phyloP scores from a whole-genome alignment of 225 moss, liverwort and hornwort genomes.

The Sphagnum tenellum region DNA sequence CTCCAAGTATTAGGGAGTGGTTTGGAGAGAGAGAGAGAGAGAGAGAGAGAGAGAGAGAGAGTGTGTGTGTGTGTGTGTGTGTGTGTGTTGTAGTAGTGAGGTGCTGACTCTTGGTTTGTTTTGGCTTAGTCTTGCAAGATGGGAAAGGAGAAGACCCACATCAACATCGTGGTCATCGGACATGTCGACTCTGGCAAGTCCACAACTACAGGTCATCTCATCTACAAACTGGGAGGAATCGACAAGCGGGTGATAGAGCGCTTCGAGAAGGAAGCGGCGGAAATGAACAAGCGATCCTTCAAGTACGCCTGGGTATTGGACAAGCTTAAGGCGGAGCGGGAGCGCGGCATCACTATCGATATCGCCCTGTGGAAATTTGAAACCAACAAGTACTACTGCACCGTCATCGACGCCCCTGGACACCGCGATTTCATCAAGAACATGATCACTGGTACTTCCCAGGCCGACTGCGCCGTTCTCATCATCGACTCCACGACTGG shows the following conservation, averaged over 20 bases:
- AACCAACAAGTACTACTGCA: conserved; percentile 56
- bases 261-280: conserved; percentile 58
- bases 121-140: conserved; percentile 6
- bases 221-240: conserved; percentile 54
- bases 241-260: conserved; percentile 71
- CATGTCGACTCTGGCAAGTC: conserved; percentile 75
- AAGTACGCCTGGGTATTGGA: conserved; percentile 69
- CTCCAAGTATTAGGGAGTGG: too few species aligned
- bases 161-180: conserved; percentile 66
- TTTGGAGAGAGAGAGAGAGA: too few species aligned
- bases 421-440: conserved; percentile 72
- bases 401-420: conserved; percentile 52
- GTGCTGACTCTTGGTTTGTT: too few species aligned
- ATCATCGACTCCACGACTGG: conserved; percentile 65
- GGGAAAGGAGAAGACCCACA: conserved; percentile 66
- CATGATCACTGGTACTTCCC: conserved; percentile 58
- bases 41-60: too few species aligned
- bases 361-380: conserved; percentile 63
- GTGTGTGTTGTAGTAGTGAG: too few species aligned
- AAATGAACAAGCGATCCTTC: conserved; percentile 76
- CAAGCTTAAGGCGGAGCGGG: conserved; percentile 64
- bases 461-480: conserved; percentile 61
- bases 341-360: conserved; percentile 62
- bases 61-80: too few species aligned
- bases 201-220: conserved; percentile 59